Conservation (phyloP, 257 asterid genomes). For the Solanum pinnatisectum region DNA sequence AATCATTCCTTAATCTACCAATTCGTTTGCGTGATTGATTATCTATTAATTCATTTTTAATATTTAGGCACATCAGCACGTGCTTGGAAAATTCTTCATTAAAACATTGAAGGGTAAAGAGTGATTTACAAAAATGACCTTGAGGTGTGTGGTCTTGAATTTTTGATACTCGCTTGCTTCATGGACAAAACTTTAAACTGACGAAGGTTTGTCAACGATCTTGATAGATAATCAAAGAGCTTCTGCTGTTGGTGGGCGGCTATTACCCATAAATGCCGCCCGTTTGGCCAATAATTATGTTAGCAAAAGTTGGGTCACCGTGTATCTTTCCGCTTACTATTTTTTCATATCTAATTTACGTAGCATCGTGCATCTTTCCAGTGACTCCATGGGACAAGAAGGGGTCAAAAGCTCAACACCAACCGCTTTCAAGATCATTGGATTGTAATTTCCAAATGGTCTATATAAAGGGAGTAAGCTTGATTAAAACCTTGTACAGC, state of each 20-base stretch:
- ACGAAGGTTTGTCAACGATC: no score
- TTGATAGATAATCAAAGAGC: no score
- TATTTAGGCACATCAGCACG: background rate
- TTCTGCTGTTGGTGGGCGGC: no score
- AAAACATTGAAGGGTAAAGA: no score
- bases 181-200: no score
- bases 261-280: no score
- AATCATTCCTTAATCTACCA: background rate
- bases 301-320: no score
- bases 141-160: background rate
- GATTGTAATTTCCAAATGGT: background rate
- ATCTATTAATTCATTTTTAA: background rate
- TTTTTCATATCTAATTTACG: no score
- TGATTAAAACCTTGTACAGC: background rate
- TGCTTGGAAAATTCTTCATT: background rate
- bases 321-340: no score
- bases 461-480: background rate
- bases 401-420: background rate
- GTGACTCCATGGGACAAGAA: background rate
- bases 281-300: no score
- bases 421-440: background rate
- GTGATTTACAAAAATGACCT: background rate
- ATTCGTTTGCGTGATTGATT: background rate
- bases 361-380: no score
- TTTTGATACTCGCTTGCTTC: background rate